Percentiles rank a stretch among this genome's conserved stretches.
Conservation (phyloP, 2,329 filamentous ascomycete species). For the Simplicillium aogashimaense region DNA sequence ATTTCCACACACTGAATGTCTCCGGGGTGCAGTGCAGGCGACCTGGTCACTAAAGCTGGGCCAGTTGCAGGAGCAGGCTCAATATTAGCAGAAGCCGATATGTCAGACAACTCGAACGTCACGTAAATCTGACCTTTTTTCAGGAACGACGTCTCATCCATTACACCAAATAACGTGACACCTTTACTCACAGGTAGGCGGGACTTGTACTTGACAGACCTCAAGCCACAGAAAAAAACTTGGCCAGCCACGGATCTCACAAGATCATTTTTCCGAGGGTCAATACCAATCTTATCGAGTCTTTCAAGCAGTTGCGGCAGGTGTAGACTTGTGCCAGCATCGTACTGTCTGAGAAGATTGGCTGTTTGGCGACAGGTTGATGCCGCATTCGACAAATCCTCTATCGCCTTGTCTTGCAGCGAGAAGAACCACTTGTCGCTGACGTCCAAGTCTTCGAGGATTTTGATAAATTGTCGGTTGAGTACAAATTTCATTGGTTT, state of each 20-base stretch:
- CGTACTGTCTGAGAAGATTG: constrained; percentile 52
- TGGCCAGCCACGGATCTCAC: constrained; percentile 62
- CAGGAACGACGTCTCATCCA: constrained; percentile 69
- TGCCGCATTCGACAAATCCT: constrained; percentile 49
- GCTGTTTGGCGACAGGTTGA: constrained; percentile 50
- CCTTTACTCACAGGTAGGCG: constrained; percentile 63
- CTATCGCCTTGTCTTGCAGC: constrained; percentile 54
- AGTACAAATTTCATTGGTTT: constrained; percentile 60
- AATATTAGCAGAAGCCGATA: too few relatives aligned
- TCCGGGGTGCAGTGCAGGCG: constrained; percentile 71
- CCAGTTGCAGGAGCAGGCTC: constrained; percentile 16
- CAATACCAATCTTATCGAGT: constrained; percentile 45
- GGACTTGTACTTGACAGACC: constrained; percentile 68
- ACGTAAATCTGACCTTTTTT: constrained; percentile 60
- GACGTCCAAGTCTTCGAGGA: constrained; percentile 69
- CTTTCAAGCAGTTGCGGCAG: constrained; percentile 53
- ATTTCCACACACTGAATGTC: constrained; percentile 62
- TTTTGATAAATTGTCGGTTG: constrained; percentile 77
- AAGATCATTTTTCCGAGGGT: constrained; percentile 60
- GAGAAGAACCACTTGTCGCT: constrained; percentile 47
- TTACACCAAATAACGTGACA: constrained; percentile 70
- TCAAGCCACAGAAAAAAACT: constrained; percentile 58
- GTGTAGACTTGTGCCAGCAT: constrained; percentile 49
- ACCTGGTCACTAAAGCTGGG: constrained; percentile 74
- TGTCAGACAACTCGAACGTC: constrained; percentile 65